Base-by-base conservation (phyloP, 2,329 filamentous ascomycete species). In the Pestalotiopsis sp. region DNA sequence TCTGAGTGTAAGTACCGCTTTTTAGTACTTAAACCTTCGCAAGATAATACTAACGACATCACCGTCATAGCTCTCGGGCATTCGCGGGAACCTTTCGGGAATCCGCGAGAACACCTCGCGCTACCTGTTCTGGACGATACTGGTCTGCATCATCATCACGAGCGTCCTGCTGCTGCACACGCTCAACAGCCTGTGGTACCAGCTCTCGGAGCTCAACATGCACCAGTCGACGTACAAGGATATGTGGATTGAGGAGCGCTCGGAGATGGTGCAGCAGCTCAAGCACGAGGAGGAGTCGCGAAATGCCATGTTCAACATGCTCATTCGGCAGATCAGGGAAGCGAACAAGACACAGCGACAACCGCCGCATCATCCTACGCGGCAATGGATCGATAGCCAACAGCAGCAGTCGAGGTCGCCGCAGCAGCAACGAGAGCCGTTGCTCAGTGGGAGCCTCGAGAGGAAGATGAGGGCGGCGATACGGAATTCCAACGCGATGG, bases 111-210 rank as follows among this genome's bases (percentile, higher is more conserved):
- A 68, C 45, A 68, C 67, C 9, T 66, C 27, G 39, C 67, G 64
- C 31, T 27, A 66, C 67, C 64, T 68, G 38, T 68, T 68, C 63
- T 68, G 67, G 64, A 66, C 64, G 39, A 59, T 65, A 27, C 38
- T 68, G 11, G 49, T 45, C 39, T 49, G 55, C 39, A 58, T 41
- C 11, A 62, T 55, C 27, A 63, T 45, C 27, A 65, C 45, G 1
- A 31, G 17, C 20, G 12, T 60, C 5, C 38, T 58, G 27, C 41
- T 64, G 27, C 57, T 68, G 38, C 64, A 58, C 38, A 66, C 67
- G 1, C 63, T 68, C 20, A 68, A 68, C 63, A 52, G 41, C 12
- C 57, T 68, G 7, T 65, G 27, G 5, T 60, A 66, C 57, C 57
- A 65, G 41, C 67, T 68, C 20, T 11, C 11, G 7, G 67, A 68